phyloP scores from a whole-genome alignment of 495 filamentous ascomycete species.

The Xylaria grammica region DNA sequence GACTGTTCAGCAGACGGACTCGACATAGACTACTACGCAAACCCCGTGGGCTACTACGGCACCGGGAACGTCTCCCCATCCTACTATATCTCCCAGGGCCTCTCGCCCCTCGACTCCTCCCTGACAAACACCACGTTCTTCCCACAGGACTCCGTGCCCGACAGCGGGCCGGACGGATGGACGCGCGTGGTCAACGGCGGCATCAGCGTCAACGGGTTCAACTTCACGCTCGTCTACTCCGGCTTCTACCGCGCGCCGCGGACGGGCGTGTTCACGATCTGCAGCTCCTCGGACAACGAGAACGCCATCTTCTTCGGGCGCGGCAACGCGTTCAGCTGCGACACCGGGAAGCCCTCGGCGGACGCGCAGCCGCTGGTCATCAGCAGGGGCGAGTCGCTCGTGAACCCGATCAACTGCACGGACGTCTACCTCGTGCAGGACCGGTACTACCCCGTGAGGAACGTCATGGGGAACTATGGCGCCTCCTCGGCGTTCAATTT shows the following conservation, averaged over 20 bases:
- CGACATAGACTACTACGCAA: constrained; percentile 12
- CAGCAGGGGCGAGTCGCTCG: neutral
- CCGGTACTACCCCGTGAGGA: neutral
- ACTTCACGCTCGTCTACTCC: constrained; percentile 11
- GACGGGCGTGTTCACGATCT: constrained; percentile 4
- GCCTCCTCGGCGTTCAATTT: constrained; percentile 11
- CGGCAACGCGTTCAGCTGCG: constrained; percentile 15
- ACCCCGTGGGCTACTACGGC: constrained; percentile 1
- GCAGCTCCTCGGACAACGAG: constrained; percentile 6
- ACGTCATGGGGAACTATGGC: constrained; percentile 10
- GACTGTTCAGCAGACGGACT: constrained; percentile 3
- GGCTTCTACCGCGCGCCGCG: constrained; percentile 9
- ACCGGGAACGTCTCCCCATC: neutral
- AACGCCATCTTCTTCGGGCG: constrained; percentile 9
- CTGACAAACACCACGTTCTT: constrained; percentile 16
- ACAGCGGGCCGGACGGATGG: neutral
- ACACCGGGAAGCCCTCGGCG: neutral
- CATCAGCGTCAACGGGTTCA: constrained; percentile 6
- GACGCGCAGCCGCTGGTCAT: neutral
- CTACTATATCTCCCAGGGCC: constrained; percentile 2
- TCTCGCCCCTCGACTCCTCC: constrained; percentile 10
- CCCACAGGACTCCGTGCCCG: constrained; percentile 1
- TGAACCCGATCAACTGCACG: constrained; percentile 2
- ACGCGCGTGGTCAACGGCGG: constrained; percentile 15
- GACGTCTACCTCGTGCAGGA: constrained; percentile 4